Conservation (phyloP, 2,329 filamentous ascomycete species). For the Nothomitra cinnamomea region DNA sequence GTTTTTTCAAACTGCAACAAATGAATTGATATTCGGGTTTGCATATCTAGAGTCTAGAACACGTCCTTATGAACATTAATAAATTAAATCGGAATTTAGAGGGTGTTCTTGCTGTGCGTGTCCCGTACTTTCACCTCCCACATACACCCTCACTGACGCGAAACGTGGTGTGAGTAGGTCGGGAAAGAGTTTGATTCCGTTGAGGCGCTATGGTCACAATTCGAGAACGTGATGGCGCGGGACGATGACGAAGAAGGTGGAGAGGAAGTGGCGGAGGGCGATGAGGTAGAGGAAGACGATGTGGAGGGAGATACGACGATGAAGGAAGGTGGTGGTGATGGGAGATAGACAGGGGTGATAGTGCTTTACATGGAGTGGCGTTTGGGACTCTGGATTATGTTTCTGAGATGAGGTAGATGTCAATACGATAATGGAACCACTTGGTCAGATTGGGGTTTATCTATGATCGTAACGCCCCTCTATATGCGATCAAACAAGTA, state of each 20-base stretch:
- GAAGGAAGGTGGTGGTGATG: slow-evolving; percentile 14
- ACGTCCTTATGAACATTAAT: slow-evolving; percentile 90
- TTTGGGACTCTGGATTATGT: too few species aligned
- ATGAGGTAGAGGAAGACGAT: slow-evolving; percentile 14
- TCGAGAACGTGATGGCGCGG: slow-evolving; percentile 88
- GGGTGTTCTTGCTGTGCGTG: slow-evolving; percentile 65
- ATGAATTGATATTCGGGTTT: background rate
- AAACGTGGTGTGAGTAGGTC: slow-evolving; percentile 35
- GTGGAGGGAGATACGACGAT: background rate
- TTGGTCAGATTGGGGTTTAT: too few species aligned
- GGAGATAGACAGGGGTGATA: slow-evolving; percentile 8
- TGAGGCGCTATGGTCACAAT: slow-evolving; percentile 91
- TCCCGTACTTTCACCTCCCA: background rate
- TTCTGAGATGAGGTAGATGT: too few species aligned
- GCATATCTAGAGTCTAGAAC: slow-evolving; percentile 47
- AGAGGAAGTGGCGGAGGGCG: slow-evolving; percentile 12
- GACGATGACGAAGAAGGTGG: slow-evolving; percentile 27
- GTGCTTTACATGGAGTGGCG: background rate
- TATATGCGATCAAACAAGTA: too few species aligned
- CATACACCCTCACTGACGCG: background rate
- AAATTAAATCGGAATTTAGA: slow-evolving; percentile 85
- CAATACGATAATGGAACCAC: too few species aligned
- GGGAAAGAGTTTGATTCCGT: slow-evolving; percentile 97
- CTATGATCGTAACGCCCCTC: too few species aligned
- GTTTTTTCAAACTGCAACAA: background rate